A percentile compares a stretch with the other conserved stretches of the same genome.
Evolutionary conservation across 441 rosid genomes (phyloP).

Genomic region (Pelargonium cotyledonis): DNA sequence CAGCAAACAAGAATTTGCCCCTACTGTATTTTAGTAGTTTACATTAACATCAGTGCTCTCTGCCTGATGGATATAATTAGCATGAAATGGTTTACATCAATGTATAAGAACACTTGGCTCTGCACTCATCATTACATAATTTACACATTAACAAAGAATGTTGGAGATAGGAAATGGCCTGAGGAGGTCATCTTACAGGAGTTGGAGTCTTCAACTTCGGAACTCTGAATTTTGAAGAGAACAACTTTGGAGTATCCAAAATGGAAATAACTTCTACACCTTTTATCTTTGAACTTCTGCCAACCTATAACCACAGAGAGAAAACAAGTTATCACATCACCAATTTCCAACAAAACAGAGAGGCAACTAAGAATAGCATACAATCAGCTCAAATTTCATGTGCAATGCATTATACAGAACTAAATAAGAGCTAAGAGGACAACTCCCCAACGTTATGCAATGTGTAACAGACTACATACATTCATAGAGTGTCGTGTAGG

Average conservation of each 20-base stretch:
- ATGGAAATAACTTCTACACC: conserved; percentile 18
- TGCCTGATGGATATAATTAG: too few relatives aligned
- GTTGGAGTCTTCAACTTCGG: conserved; percentile 60
- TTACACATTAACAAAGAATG: conserved; percentile 19
- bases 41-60: not conserved
- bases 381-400: not conserved
- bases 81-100: too few relatives aligned
- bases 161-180: not conserved
- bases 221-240: conserved; percentile 55
- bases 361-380: not conserved
- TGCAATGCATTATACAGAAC: not conserved
- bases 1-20: conserved; percentile 4
- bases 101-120: not conserved
- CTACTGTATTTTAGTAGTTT: not conserved
- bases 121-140: conserved; percentile 8
- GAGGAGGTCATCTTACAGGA: conserved; percentile 21
- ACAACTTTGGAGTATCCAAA: conserved; percentile 52
- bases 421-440: not conserved
- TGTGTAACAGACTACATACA: not conserved
- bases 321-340: not conserved
- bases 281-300: conserved; percentile 56
- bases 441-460: not conserved
- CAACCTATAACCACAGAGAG: conserved; percentile 34
- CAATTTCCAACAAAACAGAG: not conserved
- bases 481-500: not conserved